Evolutionary conservation across 257 asterid genomes (phyloP).

Genomic region (Salvia miltiorrhiza): DNA sequence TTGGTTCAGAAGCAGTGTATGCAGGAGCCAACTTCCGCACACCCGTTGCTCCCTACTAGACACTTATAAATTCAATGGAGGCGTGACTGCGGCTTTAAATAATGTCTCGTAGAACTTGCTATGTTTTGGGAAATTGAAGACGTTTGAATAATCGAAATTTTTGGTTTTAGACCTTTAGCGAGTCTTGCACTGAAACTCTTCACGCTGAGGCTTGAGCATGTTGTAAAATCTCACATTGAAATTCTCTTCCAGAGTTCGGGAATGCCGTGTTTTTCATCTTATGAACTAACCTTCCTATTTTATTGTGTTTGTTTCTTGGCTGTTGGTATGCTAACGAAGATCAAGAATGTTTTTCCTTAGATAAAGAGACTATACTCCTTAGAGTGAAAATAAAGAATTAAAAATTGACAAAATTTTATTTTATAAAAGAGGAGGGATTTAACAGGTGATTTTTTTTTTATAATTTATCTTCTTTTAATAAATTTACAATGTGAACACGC

Average conservation of each 20-base stretch:
- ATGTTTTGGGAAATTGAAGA: slow-evolving; percentile 10
- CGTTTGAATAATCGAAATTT: slow-evolving; percentile 21
- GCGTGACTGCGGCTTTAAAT: slow-evolving; percentile 22
- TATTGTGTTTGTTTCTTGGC: background rate
- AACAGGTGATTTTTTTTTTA: too few species aligned
- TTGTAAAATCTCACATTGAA: slow-evolving; percentile 1
- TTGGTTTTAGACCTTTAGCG: slow-evolving; percentile 24
- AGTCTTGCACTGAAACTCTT: slow-evolving; percentile 17
- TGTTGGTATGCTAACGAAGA: background rate
- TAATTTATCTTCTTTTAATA: too few species aligned
- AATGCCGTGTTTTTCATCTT: slow-evolving; percentile 10
- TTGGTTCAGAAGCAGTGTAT: slow-evolving; percentile 81
- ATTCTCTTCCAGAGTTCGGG: slow-evolving; percentile 6
- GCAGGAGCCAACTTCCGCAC: slow-evolving; percentile 90
- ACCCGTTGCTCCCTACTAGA: slow-evolving; percentile 85
- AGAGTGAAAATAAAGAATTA: too few species aligned
- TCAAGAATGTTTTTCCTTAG: too few species aligned
- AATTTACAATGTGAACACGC: too few species aligned
- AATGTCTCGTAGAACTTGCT: slow-evolving; percentile 12
- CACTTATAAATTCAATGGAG: background rate
- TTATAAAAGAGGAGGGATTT: too few species aligned
- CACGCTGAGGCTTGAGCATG: slow-evolving; percentile 22
- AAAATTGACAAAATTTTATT: too few species aligned
- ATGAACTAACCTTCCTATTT: background rate
- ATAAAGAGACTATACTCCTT: too few species aligned